Percentiles rank a stretch among this genome's conserved stretches.
phyloP scores from a whole-genome alignment of 768 basidiomycete species.

The Erythrobasidium yunnanense region DNA sequence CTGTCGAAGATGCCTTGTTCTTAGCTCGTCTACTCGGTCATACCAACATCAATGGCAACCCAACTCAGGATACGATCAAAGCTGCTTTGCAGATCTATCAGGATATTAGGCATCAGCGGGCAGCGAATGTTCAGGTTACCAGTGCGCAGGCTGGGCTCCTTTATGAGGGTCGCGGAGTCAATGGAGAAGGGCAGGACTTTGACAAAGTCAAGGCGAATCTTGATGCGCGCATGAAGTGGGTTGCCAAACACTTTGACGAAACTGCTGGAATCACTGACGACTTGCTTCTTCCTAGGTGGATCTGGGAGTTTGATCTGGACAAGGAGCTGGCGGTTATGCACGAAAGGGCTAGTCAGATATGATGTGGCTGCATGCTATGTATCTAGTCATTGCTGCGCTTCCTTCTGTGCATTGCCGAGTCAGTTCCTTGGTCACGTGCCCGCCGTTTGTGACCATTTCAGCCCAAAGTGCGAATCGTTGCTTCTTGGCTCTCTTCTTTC shows the following conservation, averaged over 20 bases:
- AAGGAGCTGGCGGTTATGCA: neutral
- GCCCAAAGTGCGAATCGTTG: too few species aligned
- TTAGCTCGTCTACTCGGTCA: neutral
- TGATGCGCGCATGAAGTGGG: constrained; percentile 8
- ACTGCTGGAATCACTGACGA: neutral
- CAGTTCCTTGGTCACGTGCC: too few species aligned
- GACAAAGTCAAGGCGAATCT: constrained; percentile 22
- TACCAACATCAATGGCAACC: neutral
- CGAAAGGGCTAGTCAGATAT: too few species aligned
- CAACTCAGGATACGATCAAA: constrained; percentile 39
- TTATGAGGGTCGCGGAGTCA: constrained; percentile 8
- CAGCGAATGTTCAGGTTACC: constrained; percentile 38
- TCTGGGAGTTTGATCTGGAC: constrained; percentile 17
- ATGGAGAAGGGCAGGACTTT: constrained; percentile 13
- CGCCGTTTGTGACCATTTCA: too few species aligned
- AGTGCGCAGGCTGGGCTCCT: constrained; percentile 38
- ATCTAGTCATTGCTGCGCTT: too few species aligned
- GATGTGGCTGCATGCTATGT: too few species aligned
- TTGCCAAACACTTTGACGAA: too few species aligned
- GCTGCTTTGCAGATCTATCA: constrained; percentile 40
- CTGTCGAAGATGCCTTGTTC: constrained; percentile 41
- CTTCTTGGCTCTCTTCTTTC: too few species aligned
- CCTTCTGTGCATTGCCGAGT: too few species aligned
- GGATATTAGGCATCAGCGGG: constrained; percentile 33
- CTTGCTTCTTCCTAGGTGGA: neutral